Percentiles rank a stretch among this genome's conserved stretches.
These are phyloP conservation scores for Rhodotorula glutinis DNA, from an alignment of 1,284 basidiomycete genomes.

Conservation along the genomic window DNA sequence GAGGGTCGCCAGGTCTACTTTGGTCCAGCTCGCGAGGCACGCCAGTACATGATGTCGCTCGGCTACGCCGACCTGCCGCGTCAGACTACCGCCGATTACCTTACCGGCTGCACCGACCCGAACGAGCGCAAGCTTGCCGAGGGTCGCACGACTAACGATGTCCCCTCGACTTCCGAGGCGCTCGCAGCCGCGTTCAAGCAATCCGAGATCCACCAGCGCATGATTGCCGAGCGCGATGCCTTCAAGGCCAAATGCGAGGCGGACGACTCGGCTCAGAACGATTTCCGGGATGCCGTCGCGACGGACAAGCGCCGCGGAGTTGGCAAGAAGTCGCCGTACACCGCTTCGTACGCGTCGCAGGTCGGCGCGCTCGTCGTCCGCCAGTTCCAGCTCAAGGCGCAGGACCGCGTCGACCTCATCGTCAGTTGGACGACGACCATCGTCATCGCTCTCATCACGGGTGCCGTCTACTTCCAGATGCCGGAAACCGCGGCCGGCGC, in stretches of 20 bases:
- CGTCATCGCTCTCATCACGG: conserved; percentile 68
- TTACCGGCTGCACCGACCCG: conserved; percentile 68
- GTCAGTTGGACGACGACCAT: conserved; percentile 48
- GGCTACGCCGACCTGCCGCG: conserved; percentile 54
- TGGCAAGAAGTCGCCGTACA: conserved; percentile 80
- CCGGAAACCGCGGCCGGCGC: conserved; percentile 71
- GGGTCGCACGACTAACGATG: conserved; percentile 62
- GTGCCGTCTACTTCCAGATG: conserved; percentile 55
- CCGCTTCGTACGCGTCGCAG: conserved; percentile 72
- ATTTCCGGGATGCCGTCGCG: conserved; percentile 57
- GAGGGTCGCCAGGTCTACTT: conserved; percentile 82
- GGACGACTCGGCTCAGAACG: conserved; percentile 59
- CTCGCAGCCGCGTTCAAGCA: conserved; percentile 67
- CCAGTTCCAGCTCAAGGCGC: conserved; percentile 69
- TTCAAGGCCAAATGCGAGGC: conserved; percentile 60
- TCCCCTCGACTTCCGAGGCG: conserved; percentile 68
- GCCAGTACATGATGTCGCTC: conserved; percentile 65
- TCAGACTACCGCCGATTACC: conserved; percentile 75
- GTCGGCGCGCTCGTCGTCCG: conserved; percentile 67
- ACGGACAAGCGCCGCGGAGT: conserved; percentile 83
- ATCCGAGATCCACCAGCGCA: conserved; percentile 57
- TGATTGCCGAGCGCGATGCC: conserved; percentile 58
- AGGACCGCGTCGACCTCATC: conserved; percentile 76
- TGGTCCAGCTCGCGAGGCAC: conserved; percentile 70
- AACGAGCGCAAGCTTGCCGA: conserved; percentile 81